Base-by-base conservation (phyloP, 1,139 yeast genomes). In the Suhomyces maxii region DNA sequence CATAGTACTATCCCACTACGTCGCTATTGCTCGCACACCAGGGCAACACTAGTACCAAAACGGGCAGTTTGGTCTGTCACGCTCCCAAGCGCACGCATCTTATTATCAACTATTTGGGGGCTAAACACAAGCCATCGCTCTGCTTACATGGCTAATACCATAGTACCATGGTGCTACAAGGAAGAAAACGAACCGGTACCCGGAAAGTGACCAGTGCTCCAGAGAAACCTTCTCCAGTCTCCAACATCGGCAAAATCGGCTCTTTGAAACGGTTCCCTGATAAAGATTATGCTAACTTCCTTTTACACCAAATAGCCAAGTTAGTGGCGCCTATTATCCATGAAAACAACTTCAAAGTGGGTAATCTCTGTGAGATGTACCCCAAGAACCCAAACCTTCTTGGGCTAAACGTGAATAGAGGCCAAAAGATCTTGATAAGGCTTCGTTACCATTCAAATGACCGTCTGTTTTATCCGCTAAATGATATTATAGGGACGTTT, bases 371-470 rank as follows among this genome's bases (percentile, higher is more conserved):
- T 55, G 99, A 93, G 65, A 88, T 93, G 80, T 86, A 72, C 55
- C 98, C 98, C n/a, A 83, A 79, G 53, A 76, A 80, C 57, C 71
- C 77, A 2, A 68, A 77, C 34, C 66, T 93, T 31, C 68, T 91
- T 12, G 98, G 99, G 0, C 66, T 90, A 50, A 93, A 93, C 65
- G 90, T 89, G n/a, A 89, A 89, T 59, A 68, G 68, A n/a, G 98
- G 98, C 1, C 73, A 71, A 51, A 87, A 86, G 63, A 83, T 93
- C 18, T 76, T 86, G 63, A 59, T 93, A 9, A 66, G 98, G 47
- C 69, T 93, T 40, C 69, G 98, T 46, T 78, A 78, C 37, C 79
- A 82, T 18, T 64, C 71, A 25, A 80, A 86, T 58, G 80, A 79
- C 34, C 58, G 69, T 30, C 68, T 67, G 65, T 90, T 91, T 60